A percentile compares a stretch with the other conserved stretches of the same genome.
Evolutionary conservation across 1,284 basidiomycete species (phyloP).

Genomic region (Heterobasidion annosum): DNA sequence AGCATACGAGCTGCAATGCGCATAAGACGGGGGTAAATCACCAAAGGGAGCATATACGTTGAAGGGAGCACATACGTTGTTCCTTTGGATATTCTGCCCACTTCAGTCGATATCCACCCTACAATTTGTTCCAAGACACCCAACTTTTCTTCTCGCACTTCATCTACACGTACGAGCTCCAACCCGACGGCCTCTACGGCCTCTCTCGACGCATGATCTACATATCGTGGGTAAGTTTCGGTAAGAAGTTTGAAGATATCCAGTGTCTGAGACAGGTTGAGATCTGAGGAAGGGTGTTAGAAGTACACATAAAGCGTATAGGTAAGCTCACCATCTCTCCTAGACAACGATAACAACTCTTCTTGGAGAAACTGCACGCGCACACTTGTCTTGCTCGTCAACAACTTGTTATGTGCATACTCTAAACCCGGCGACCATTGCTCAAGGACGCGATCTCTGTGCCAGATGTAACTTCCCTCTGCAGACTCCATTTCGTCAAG

Average conservation of each 20-base stretch:
- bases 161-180: slow-evolving; percentile 53
- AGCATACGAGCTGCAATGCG: slow-evolving; percentile 43
- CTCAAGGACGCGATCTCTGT: slow-evolving; percentile 36
- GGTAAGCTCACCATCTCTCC: slow-evolving; percentile 41
- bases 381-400: slow-evolving; percentile 42
- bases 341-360: slow-evolving; percentile 49
- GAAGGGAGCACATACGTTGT: slow-evolving; percentile 33
- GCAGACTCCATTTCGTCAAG: slow-evolving; percentile 19
- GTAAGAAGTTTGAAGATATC: slow-evolving; percentile 71
- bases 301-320: background rate
- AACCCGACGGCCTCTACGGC: slow-evolving; percentile 61
- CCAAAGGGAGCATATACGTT: slow-evolving; percentile 2
- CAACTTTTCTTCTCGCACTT: slow-evolving; percentile 30
- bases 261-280: slow-evolving; percentile 52
- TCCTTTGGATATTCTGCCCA: slow-evolving; percentile 41
- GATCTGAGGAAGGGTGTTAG: slow-evolving; percentile 31
- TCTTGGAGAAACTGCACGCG: slow-evolving; percentile 55
- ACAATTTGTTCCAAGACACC: slow-evolving; percentile 62
- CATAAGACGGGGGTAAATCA: background rate
- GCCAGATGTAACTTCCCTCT: slow-evolving; percentile 27
- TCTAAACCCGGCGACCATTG: slow-evolving; percentile 51
- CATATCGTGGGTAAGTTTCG: slow-evolving; percentile 69
- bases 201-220: slow-evolving; percentile 60
- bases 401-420: slow-evolving; percentile 38
- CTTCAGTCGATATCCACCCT: slow-evolving; percentile 64